Base-by-base conservation (phyloP, 768 basidiomycete species). In the Lactarius indigo region DNA sequence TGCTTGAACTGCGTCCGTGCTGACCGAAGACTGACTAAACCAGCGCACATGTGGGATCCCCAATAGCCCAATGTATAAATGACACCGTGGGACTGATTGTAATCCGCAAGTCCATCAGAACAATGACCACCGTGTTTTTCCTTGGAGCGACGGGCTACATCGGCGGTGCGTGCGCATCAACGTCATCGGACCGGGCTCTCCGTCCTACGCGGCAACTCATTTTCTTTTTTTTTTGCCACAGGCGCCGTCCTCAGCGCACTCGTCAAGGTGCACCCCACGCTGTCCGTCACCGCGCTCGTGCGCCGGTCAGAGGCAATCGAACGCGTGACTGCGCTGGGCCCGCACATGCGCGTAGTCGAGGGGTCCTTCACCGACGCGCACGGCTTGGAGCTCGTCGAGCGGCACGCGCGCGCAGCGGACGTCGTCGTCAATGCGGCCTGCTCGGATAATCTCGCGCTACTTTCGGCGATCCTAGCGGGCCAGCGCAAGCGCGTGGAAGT, bases 271-370 rank as follows among this genome's bases (percentile, higher is more conserved):
- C 50, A 63, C 33, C 50, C 33, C 8, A 12, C 50, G n/a, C 26
- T 54, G 6, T 12, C 26, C 50, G 30, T 63, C 61, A 54, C 47
- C 28, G 61, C 61, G 31, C 61, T 63, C 61, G 50, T 63, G 28
- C 50, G 33, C 50, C 30, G 50, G n/a, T 33, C 50, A 18, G 61
- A 28, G 50, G 15, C 15, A 13, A 3, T 39, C 37, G 37, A 15
- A 13, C 37, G 37, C 37, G 37, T 50, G 33, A 26, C 8, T n/a
- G n/a, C 28, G 30, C 18, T 42, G 20, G 41, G 41, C 15, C 28
- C 37, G 37, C 37, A 15, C 15, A 5, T 39, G 37, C 15, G 15
- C 37, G 37, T 13, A 12, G 12, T 35, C 35, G 35, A 35, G 35
- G 35, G 35, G 0, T 13, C 35, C 12, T 35, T 35, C 35, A 35